Percentiles rank a stretch among this genome's conserved stretches.
These are phyloP conservation scores for Phytophthora idaei DNA, from an alignment of 352 stramenopile genomes.

Conservation along the genomic window DNA sequence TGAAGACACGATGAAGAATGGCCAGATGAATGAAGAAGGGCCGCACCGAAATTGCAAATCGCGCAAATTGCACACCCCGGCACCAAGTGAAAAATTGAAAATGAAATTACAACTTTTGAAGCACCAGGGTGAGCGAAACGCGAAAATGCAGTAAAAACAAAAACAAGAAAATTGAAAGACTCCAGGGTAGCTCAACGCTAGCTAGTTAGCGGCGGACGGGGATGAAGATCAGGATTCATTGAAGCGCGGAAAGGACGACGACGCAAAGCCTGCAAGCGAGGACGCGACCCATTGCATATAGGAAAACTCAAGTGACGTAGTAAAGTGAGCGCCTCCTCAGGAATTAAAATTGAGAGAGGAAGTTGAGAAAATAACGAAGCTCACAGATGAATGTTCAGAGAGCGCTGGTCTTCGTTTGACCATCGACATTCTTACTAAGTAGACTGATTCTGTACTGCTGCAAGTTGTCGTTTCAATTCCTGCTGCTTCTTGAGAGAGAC, in stretches of 20 bases:
- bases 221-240: constrained; percentile 16
- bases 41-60: constrained; percentile 41
- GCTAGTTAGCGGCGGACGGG: constrained; percentile 14
- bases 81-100: constrained; percentile 41
- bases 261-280: constrained; percentile 13
- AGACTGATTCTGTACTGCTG: constrained; percentile 28
- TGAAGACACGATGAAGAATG: constrained; percentile 38
- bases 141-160: constrained; percentile 42
- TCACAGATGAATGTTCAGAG: constrained; percentile 45
- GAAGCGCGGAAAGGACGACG: constrained; percentile 19
- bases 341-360: constrained; percentile 43
- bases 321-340: constrained; percentile 47
- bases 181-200: constrained; percentile 22
- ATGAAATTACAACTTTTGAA: constrained; percentile 57
- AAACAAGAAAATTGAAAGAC: constrained; percentile 41
- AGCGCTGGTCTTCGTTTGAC: constrained; percentile 3
- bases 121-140: constrained; percentile 36
- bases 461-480: constrained; percentile 34
- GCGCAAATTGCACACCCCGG: constrained; percentile 32
- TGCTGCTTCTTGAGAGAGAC: constrained; percentile 39
- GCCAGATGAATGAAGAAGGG: constrained; percentile 42
- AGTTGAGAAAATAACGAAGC: constrained; percentile 49
- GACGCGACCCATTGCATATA: constrained; percentile 38
- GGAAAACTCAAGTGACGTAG: constrained; percentile 46
- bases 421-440: constrained; percentile 9